These are phyloP conservation scores for Saccharomycopsis fodiens DNA, from an alignment of 805 yeast genomes.

Conservation along the genomic window DNA sequence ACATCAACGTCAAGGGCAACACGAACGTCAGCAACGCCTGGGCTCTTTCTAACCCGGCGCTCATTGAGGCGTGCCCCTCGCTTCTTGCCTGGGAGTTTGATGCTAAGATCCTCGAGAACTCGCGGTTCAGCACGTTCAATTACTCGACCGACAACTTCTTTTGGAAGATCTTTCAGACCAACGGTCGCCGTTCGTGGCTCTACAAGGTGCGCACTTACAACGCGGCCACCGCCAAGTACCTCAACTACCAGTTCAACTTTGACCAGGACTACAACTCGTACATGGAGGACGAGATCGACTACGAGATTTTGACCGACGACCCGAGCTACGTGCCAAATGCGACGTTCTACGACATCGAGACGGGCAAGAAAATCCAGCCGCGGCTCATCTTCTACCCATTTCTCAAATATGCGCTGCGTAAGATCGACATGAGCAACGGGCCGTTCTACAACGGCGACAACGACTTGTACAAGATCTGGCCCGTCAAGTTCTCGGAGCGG, in stretches of 20 bases:
- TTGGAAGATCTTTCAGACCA: constrained; percentile 23
- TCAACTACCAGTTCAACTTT: constrained; percentile 33
- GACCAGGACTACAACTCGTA: constrained; percentile 15
- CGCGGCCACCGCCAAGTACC: constrained; percentile 11
- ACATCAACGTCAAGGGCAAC: constrained; percentile 42
- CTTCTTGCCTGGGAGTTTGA: constrained; percentile 44
- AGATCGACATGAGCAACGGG: constrained; percentile 49
- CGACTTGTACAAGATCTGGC: constrained; percentile 37
- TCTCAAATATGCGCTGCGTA: constrained; percentile 44
- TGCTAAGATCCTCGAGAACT: constrained; percentile 36
- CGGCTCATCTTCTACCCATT: constrained; percentile 40
- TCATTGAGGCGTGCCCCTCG: constrained; percentile 25
- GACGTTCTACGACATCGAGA: constrained; percentile 38
- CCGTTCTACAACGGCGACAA: constrained; percentile 33
- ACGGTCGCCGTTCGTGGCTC: constrained; percentile 51
- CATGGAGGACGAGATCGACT: constrained; percentile 14
- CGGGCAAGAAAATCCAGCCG: constrained; percentile 44
- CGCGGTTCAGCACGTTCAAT: constrained; percentile 24
- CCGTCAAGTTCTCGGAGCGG: constrained; percentile 40
- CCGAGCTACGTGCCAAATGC: constrained; percentile 19
- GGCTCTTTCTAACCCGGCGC: constrained; percentile 27
- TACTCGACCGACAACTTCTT: constrained; percentile 9
- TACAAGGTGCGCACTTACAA: constrained; percentile 29
- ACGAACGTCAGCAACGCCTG: constrained; percentile 32
- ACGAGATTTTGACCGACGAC: constrained; percentile 19